Conservation (phyloP, 1,284 basidiomycete species). For the Thecaphora thlaspeos region DNA sequence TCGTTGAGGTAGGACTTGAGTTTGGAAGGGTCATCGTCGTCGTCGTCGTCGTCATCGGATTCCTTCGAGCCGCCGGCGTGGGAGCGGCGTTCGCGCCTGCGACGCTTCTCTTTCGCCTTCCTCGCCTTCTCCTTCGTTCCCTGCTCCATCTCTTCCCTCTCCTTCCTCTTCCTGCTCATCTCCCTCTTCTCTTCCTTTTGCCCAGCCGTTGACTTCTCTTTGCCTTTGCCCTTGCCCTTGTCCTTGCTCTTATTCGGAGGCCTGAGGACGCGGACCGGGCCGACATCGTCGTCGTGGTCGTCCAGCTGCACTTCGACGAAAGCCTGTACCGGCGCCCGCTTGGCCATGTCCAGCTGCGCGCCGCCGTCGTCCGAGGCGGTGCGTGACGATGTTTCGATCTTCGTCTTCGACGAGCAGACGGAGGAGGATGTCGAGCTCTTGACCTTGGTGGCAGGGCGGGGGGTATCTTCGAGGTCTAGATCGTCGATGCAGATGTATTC, state of each 20-base stretch:
- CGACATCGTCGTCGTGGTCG: neutral
- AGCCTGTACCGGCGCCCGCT: too few species aligned
- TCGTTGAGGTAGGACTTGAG: constrained; percentile 34
- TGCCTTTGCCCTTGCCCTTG: neutral
- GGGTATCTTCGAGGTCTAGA: too few species aligned
- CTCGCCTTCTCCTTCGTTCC: constrained; percentile 1
- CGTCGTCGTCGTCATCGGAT: constrained; percentile 3
- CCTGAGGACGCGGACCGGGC: neutral
- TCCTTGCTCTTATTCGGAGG: neutral
- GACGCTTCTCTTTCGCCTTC: too few species aligned
- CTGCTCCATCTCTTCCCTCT: neutral
- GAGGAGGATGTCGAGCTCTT: too few species aligned
- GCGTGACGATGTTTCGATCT: too few species aligned
- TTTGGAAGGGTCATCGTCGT: constrained; percentile 21
- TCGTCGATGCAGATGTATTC: neutral
- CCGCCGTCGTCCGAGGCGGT: too few species aligned
- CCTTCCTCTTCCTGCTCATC: constrained; percentile 4
- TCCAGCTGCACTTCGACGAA: neutral
- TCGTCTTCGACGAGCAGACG: too few species aligned
- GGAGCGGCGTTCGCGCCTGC: constrained; percentile 2
- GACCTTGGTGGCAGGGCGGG: too few species aligned
- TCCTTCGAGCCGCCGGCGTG: too few species aligned
- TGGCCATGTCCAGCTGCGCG: too few species aligned
- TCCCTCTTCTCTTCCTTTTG: constrained; percentile 1
- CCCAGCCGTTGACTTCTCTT: neutral